Percentiles rank a stretch among this genome's conserved stretches.
Evolutionary conservation across 2,329 filamentous ascomycete genomes (phyloP).

Genomic region (Lachnellula subtilissima): DNA sequence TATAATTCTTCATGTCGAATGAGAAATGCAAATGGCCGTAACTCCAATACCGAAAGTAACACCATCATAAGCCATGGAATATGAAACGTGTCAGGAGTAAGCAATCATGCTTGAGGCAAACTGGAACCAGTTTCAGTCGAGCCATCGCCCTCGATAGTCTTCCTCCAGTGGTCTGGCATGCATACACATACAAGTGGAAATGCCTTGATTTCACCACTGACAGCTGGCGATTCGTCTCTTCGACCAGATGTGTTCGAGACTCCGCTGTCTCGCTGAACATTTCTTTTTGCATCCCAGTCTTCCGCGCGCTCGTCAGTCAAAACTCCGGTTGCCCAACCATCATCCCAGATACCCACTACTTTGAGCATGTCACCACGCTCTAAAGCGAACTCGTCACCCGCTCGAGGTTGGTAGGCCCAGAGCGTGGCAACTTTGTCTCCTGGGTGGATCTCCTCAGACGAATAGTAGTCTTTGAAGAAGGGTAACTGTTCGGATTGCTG

Average conservation of each 20-base stretch:
- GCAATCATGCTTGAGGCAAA: slow-evolving; percentile 21
- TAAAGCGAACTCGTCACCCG: slow-evolving; percentile 85
- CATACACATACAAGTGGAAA: slow-evolving; percentile 97
- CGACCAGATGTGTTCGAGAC: slow-evolving; percentile 74
- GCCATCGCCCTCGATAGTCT: slow-evolving; percentile 88
- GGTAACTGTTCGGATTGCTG: slow-evolving; percentile 93
- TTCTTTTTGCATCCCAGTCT: slow-evolving; percentile 75
- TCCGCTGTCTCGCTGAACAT: slow-evolving; percentile 84
- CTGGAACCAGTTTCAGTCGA: slow-evolving; percentile 60
- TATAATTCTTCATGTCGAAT: slow-evolving; percentile 1
- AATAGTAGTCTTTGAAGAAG: slow-evolving; percentile 99
- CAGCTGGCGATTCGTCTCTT: slow-evolving; percentile 61
- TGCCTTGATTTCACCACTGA: slow-evolving; percentile 82
- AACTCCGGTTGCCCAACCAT: slow-evolving; percentile 95
- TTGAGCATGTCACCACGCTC: slow-evolving; percentile 98
- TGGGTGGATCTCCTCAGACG: slow-evolving; percentile 89
- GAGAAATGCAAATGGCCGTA: slow-evolving; percentile 16
- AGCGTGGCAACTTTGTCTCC: slow-evolving; percentile 85
- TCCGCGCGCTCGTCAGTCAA: slow-evolving; percentile 78
- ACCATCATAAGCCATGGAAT: slow-evolving; percentile 30
- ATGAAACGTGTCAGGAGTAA: slow-evolving; percentile 9
- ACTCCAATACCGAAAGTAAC: slow-evolving; percentile 26
- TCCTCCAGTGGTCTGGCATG: slow-evolving; percentile 90
- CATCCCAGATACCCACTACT: slow-evolving; percentile 97
- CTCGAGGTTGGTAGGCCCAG: slow-evolving; percentile 95